A percentile compares a stretch with the other conserved stretches of the same genome.
Conservation (phyloP, 345 rosid genomes). For the Populus alba region DNA sequence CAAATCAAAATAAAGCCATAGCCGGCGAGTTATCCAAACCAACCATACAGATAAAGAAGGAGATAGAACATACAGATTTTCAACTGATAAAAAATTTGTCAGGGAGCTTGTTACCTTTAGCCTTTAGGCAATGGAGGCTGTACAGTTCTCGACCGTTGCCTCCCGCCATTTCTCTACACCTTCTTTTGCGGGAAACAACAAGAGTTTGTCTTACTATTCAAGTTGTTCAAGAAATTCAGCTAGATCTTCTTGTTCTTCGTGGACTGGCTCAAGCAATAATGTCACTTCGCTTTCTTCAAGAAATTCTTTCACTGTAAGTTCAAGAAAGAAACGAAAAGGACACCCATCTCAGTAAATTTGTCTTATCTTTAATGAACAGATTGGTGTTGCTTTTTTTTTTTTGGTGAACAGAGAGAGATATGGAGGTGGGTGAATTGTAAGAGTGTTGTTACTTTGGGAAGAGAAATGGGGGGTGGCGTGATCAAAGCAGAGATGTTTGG, state of each 20-base stretch:
- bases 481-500: constrained; percentile 96
- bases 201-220: constrained; percentile 15
- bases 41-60: not conserved
- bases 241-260: constrained; percentile 36
- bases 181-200: constrained; percentile 15
- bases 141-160: constrained; percentile 40
- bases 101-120: not conserved
- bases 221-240: constrained; percentile 27
- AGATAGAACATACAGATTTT: not conserved
- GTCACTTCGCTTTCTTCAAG: constrained; percentile 49
- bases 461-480: constrained; percentile 29
- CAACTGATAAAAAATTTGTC: not conserved
- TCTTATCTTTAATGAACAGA: not conserved
- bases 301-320: constrained; percentile 58
- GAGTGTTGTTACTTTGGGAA: constrained; percentile 36
- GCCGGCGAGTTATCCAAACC: not conserved
- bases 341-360: not conserved
- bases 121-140: constrained; percentile 43
- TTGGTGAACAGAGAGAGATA: constrained; percentile 46
- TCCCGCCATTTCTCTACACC: constrained; percentile 47
- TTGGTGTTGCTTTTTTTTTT: not conserved
- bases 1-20: not conserved
- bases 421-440: constrained; percentile 67
- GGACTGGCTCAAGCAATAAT: constrained; percentile 34
- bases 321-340: not conserved